Evolutionary conservation across 1,284 basidiomycete genomes (phyloP), one percentile per base, ranked within the genome.

Genomic region (Tilletia walkeri): DNA sequence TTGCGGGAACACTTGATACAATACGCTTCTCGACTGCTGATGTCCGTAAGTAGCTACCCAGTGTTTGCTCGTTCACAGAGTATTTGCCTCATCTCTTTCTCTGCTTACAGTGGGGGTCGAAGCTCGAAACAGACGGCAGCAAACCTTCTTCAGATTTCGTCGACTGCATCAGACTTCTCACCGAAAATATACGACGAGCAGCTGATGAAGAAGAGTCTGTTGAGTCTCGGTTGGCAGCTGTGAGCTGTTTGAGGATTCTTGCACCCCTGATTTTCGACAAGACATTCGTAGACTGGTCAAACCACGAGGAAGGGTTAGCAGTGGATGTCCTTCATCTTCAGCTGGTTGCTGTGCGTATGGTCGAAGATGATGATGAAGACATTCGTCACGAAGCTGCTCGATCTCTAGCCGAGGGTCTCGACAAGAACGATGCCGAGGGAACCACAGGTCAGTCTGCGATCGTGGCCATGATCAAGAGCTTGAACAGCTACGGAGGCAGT

Each of bases 361-460:
- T 38, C 16, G 59, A 63, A n/a, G 59, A 63, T 34, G 59, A 63
- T 16, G 59, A 63, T 39, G 59, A 63, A 20, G 59, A 63, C 36
- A 36, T 63, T 1, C 59, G 59, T 38, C 34, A 39, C 1, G 34
- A 36, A 12, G 59, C 59, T 9, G 18, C 59, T 36, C 36, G 12
- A 9, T 16, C n/a, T n/a, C 59, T 63, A 14, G 41, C 41, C 14
- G 41, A 45, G 14, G 41, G 41, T 3, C 41, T 53, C n/a, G 6
- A 18, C 50, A 18, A 53, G 12, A 18, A 53, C 20, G 16, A 53
- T 53, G 7, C 50, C 7, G 16, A 53, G 50, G 12, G n/a, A 18
- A 7, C 7, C 50, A 16, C 20, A 18, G 6, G 9, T 45, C 6
- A 45, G 9, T 53, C 50, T 10, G 16, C 50, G 50, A 53, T 18